Evolutionary conservation across 169 alveolate species (phyloP).

Genomic region (Plasmodium adleri): DNA sequence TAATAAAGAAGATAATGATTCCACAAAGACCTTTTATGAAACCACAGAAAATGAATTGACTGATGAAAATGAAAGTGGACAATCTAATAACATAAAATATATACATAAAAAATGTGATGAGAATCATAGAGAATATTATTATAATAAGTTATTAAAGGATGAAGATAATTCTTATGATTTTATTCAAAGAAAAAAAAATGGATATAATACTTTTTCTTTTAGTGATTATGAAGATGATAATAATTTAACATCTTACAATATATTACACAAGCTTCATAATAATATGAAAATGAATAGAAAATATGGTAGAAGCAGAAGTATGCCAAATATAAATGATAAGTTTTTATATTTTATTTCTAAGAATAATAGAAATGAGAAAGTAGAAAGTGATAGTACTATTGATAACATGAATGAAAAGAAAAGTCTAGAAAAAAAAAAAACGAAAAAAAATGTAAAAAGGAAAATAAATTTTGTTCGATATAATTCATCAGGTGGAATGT

Average conservation of each 20-base stretch:
- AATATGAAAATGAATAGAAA: constrained; percentile 13
- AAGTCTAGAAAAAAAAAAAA: constrained; percentile 13
- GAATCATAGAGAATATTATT: not conserved
- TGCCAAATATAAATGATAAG: constrained; percentile 56
- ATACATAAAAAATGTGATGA: constrained; percentile 2
- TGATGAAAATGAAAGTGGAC: constrained; percentile 15
- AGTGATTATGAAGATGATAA: constrained; percentile 26
- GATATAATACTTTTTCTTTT: not conserved
- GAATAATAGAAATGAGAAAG: constrained; percentile 6
- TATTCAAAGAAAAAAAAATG: not conserved
- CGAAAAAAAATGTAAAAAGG: constrained; percentile 24
- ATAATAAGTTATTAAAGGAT: not conserved
- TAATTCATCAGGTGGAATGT: constrained; percentile 5
- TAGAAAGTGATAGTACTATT: constrained; percentile 75
- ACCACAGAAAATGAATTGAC: constrained; percentile 74
- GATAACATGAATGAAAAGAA: constrained; percentile 48
- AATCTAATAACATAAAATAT: not conserved
- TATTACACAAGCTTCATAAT: constrained; percentile 23
- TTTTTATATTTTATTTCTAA: constrained; percentile 58
- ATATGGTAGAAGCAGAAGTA: constrained; percentile 46
- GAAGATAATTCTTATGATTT: not conserved
- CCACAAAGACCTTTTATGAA: constrained; percentile 67
- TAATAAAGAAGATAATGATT: constrained; percentile 55
- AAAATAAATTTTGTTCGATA: constrained; percentile 33
- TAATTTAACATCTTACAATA: constrained; percentile 4